Percentiles rank a stretch among this genome's conserved stretches.
phyloP scores from a whole-genome alignment of 2,329 filamentous ascomycete species.

The Diaporthe citriasiana region DNA sequence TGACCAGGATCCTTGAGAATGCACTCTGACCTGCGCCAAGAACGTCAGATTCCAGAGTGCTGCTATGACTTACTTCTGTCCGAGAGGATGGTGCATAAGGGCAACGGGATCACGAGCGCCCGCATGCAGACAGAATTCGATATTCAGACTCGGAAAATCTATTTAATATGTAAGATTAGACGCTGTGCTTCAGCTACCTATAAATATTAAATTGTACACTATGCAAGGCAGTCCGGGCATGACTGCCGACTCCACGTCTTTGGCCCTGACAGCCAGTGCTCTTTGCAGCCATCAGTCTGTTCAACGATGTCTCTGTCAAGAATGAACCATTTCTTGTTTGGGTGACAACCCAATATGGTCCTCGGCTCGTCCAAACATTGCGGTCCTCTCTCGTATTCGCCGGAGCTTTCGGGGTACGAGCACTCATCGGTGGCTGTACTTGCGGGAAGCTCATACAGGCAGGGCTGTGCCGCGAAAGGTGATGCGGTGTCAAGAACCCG shows the following conservation, averaged over 20 bases:
- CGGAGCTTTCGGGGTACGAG: constrained; percentile 51
- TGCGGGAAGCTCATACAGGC: constrained; percentile 57
- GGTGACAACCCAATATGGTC: constrained; percentile 71
- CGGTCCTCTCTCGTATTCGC: constrained; percentile 64
- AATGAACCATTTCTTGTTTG: constrained; percentile 68
- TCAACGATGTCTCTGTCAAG: constrained; percentile 68
- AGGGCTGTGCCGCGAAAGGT: constrained; percentile 57
- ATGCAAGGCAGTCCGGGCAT: background rate
- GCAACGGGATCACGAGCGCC: background rate
- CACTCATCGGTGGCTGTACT: constrained; percentile 63
- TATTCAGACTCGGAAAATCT: background rate
- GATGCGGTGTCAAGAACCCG: constrained; percentile 64
- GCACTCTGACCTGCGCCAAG: background rate
- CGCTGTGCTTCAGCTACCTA: background rate
- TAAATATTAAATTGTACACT: background rate
- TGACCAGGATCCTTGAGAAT: background rate
- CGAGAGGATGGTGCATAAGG: background rate
- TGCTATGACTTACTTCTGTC: background rate
- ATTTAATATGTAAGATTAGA: background rate
- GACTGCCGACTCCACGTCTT: background rate
- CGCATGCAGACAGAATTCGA: background rate
- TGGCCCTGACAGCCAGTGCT: constrained; percentile 57
- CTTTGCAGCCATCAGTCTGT: constrained; percentile 64
- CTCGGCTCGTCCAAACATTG: constrained; percentile 65
- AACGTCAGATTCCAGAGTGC: background rate